Percentiles rank a stretch among this genome's conserved stretches.
These are phyloP conservation scores for Saccharomycopsis microspora DNA, from an alignment of 805 yeast species.

Conservation along the genomic window DNA sequence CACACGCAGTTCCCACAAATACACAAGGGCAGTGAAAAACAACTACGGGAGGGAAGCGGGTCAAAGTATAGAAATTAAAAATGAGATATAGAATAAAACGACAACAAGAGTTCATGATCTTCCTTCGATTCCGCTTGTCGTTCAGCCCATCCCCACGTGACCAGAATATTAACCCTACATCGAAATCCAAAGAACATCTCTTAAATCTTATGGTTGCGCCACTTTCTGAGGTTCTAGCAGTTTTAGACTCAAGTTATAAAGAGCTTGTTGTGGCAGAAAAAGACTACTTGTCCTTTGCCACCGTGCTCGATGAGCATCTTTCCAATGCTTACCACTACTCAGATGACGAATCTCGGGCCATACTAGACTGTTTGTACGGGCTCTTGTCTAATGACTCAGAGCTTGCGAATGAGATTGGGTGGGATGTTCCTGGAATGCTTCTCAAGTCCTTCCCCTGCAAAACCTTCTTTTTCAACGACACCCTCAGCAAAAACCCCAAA, in stretches of 20 bases:
- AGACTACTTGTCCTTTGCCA: slow-evolving; percentile 64
- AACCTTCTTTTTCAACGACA: slow-evolving; percentile 24
- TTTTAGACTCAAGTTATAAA: slow-evolving; percentile 2
- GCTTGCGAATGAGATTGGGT: slow-evolving; percentile 60
- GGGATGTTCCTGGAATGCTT: slow-evolving; percentile 79
- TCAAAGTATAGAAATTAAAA: no score
- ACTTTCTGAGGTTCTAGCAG: no score
- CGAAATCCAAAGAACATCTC: no score
- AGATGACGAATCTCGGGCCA: slow-evolving; percentile 36
- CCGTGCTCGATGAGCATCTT: slow-evolving; percentile 54
- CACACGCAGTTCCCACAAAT: no score
- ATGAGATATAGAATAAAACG: no score
- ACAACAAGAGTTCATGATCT: no score
- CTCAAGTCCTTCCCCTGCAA: slow-evolving; percentile 36
- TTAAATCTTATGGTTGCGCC: no score
- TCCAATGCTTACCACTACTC: slow-evolving; percentile 32
- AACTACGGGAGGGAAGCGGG: no score
- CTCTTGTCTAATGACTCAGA: slow-evolving; percentile 35
- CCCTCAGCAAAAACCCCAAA: slow-evolving; percentile 21
- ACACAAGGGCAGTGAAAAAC: no score
- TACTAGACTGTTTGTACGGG: slow-evolving; percentile 35
- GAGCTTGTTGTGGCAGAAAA: slow-evolving; percentile 22
- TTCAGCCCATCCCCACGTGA: no score
- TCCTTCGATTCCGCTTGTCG: no score
- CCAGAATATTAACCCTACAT: no score